These are phyloP conservation scores for Gentiana dahurica DNA, from an alignment of 257 asterid species.

Conservation along the genomic window DNA sequence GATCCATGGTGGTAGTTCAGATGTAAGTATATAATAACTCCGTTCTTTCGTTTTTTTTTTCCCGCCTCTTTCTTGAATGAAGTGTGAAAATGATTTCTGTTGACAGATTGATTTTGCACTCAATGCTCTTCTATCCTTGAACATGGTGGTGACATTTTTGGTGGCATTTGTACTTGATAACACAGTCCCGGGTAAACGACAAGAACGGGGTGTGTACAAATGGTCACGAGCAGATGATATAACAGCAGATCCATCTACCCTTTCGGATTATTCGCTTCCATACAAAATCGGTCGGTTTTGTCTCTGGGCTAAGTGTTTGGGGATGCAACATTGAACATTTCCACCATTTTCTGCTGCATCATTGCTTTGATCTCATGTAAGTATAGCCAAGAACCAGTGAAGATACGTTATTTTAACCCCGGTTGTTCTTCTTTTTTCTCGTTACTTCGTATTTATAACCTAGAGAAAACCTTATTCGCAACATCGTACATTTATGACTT, in stretches of 20 bases:
- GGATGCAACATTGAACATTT: conserved; percentile 23
- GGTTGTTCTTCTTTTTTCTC: conserved; percentile 5
- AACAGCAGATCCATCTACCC: conserved; percentile 42
- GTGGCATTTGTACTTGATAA: conserved; percentile 72
- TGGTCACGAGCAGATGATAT: conserved; percentile 74
- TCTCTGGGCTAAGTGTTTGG: conserved; percentile 72
- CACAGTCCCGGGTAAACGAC: conserved; percentile 81
- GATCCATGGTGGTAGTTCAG: conserved; percentile 44
- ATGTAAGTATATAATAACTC: conserved; percentile 33
- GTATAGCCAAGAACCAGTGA: conserved; percentile 11
- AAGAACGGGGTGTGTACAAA: conserved; percentile 76
- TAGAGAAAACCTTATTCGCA: too few relatives aligned
- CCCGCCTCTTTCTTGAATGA: neutral
- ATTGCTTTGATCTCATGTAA: neutral
- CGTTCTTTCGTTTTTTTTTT: conserved; percentile 3
- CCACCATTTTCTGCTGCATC: neutral
- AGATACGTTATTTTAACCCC: conserved; percentile 8
- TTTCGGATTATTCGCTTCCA: conserved; percentile 55
- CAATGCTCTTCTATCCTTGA: conserved; percentile 72
- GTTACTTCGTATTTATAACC: too few relatives aligned
- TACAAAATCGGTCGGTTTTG: conserved; percentile 38
- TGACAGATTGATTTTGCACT: conserved; percentile 71
- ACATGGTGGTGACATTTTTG: conserved; percentile 72
- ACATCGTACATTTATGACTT: too few relatives aligned
- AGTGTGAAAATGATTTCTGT: neutral